Conservation (phyloP, 768 basidiomycete species). For the Psilocybe cubensis region DNA sequence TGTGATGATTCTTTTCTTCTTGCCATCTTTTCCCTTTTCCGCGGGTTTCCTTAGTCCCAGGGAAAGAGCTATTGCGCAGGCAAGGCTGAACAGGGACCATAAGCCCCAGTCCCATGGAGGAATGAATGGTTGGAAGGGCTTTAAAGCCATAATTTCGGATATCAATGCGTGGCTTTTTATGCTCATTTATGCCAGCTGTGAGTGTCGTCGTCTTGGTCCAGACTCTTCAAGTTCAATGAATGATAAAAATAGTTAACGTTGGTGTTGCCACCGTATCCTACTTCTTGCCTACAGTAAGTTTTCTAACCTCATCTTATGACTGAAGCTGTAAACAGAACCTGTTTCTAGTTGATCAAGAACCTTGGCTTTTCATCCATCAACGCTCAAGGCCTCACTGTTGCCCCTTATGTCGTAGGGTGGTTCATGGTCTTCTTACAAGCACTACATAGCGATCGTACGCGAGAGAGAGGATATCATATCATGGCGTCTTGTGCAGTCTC, state of each 20-base stretch:
- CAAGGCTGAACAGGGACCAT: conserved; percentile 57
- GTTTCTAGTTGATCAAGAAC: conserved; percentile 49
- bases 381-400: conserved; percentile 61
- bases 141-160: conserved; percentile 55
- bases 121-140: conserved; percentile 58
- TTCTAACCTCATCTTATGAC: neutral
- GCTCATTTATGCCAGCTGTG: conserved; percentile 56
- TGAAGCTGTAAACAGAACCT: neutral
- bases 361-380: conserved; percentile 60
- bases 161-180: conserved; percentile 56
- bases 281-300: conserved; percentile 54
- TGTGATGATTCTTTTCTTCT: conserved; percentile 46
- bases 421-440: conserved; percentile 57
- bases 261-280: conserved; percentile 60
- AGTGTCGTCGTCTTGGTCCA: conserved; percentile 14
- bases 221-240: neutral
- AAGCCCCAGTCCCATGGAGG: conserved; percentile 62
- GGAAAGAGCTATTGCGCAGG: conserved; percentile 59
- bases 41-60: conserved; percentile 54
- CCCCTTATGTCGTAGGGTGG: conserved; percentile 60
- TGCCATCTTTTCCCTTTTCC: conserved; percentile 60
- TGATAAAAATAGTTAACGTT: conserved; percentile 48
- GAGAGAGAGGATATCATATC: conserved; percentile 59
- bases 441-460: conserved; percentile 56
- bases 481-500: conserved; percentile 51